Conservation (phyloP, 306 rosid species). For the Parietaria judaica region DNA sequence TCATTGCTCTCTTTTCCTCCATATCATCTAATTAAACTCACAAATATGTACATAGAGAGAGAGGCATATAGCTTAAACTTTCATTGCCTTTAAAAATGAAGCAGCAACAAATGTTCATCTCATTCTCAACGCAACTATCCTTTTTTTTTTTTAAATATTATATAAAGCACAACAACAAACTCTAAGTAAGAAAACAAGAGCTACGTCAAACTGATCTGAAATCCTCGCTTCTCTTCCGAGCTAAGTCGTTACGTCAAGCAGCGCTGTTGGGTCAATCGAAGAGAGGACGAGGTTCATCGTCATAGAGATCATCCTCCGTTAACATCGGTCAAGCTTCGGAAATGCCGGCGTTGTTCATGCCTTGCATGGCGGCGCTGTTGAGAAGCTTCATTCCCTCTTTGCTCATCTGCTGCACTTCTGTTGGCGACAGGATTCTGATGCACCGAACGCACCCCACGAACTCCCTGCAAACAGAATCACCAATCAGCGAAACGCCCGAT, state of each 20-base stretch:
- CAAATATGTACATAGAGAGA: neutral
- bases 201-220: constrained; percentile 2
- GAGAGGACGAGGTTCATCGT: too few species aligned
- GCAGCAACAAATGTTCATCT: neutral
- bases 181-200: neutral
- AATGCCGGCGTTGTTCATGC: constrained; percentile 27
- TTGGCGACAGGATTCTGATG: constrained; percentile 73
- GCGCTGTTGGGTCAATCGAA: too few species aligned
- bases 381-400: constrained; percentile 97
- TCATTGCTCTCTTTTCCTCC: too few species aligned
- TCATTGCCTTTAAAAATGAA: neutral
- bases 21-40: neutral
- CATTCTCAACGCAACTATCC: neutral
- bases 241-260: too few species aligned
- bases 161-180: constrained; percentile 5
- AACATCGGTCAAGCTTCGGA: constrained; percentile 19
- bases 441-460: constrained; percentile 87
- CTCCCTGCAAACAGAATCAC: constrained; percentile 48
- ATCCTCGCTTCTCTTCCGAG: constrained; percentile 3
- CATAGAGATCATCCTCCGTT: too few species aligned
- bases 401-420: constrained; percentile 91
- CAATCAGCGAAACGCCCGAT: neutral
- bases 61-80: neutral
- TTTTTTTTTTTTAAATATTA: neutral
- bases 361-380: constrained; percentile 79